phyloP scores from a whole-genome alignment of 2,329 filamentous ascomycete genomes.

The Fusarium denticulatum region DNA sequence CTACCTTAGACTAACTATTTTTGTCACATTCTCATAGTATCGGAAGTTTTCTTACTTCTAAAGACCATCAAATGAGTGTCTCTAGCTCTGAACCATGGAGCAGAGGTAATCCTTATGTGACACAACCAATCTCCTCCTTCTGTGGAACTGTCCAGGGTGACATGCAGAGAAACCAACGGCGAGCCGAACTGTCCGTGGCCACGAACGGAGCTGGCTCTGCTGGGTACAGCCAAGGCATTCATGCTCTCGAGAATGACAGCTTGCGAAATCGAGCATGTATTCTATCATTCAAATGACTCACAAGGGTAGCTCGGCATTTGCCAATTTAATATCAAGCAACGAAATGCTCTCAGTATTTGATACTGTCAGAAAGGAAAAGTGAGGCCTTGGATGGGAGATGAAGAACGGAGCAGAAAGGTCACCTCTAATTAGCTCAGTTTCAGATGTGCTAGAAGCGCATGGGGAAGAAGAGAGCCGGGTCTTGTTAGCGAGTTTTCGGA shows the following conservation, averaged over 20 bases:
- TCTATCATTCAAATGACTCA: background rate
- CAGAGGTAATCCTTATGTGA: constrained; percentile 36
- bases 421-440: constrained; percentile 41
- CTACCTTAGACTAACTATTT: background rate
- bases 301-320: constrained; percentile 1
- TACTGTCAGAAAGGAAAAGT: background rate
- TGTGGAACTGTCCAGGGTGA: constrained; percentile 21
- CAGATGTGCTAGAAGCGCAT: constrained; percentile 33
- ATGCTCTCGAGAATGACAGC: background rate
- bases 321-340: background rate
- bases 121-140: constrained; percentile 31
- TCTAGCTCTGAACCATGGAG: constrained; percentile 3
- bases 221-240: background rate
- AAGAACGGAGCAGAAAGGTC: constrained; percentile 28
- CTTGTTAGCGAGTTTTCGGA: constrained; percentile 12
- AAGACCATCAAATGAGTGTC: background rate
- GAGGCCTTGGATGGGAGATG: constrained; percentile 36
- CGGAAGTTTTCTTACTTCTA: background rate
- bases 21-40: background rate
- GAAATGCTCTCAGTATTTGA: background rate
- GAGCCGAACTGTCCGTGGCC: constrained; percentile 1
- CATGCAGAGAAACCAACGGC: background rate
- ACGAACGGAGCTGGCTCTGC: background rate
- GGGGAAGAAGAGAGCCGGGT: constrained; percentile 12
- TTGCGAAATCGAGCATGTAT: background rate